Base-by-base conservation (phyloP, 139 green algal genomes). In the Volvox africanus region DNA sequence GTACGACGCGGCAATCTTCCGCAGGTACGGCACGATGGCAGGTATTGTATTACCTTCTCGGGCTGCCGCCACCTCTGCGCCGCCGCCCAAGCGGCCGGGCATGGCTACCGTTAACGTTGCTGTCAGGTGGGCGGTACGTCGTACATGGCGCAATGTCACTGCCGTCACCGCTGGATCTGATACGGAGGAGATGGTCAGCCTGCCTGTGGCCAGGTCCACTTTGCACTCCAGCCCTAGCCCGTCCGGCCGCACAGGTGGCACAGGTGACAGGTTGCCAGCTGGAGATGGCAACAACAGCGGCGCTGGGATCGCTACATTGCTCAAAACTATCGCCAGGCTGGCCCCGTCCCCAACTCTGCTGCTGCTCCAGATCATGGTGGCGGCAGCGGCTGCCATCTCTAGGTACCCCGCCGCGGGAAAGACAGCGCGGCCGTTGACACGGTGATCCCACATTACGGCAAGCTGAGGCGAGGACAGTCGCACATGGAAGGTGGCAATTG, bases 371-470 rank as follows among this genome's bases (percentile, higher is more conserved):
- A 65, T 32, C 36, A 84, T 2, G 18, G 20, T 37, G 35, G 68
- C 90, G 5, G 91, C 89, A 0, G 86, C 76, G 12, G 82, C 86
- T 2, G 91, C 89, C 61, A 87, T 73, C 13, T 93, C 93, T 50
- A 94, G 50, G 55, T 92, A 89, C 1, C 36, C 93, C 0, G 93
- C 91, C 22, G 81, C 88, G 0, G 93, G 93, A 36, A 92, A 91
- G 0, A 91, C 22, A 5, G 87, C 21, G 21, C 88, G 86, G 61
- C 88, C 92, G 32, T 84, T 62, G 0, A 92, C 85, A 1, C 20
- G 44, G 80, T 94, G 92, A 78, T 92, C 89, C 78, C 82, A 92
- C 14, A 94, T 44, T 62, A 89, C 68, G 11, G 91, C 82, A 65
- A 94, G 82, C 9, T 82, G 33, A 1, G 81, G 17, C 13, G 44